These are phyloP conservation scores for Talaromyces sp. DNA, from an alignment of 2,329 filamentous ascomycete genomes.

Conservation along the genomic window DNA sequence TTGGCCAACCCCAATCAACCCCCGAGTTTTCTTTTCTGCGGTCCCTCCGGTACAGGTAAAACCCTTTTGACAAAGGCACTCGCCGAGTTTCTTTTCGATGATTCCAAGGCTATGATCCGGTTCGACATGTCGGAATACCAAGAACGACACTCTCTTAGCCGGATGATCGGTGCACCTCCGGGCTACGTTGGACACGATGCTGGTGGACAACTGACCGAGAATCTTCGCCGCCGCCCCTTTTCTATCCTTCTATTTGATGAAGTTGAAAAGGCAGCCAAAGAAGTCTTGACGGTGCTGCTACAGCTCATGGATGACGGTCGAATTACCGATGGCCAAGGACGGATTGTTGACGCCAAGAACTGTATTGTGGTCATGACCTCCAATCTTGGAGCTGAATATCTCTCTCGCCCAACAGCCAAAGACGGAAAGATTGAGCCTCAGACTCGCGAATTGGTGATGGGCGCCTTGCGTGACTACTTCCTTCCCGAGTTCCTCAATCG, in stretches of 20 bases:
- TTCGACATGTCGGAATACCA: slow-evolving; percentile 99
- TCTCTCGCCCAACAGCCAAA: slow-evolving; percentile 70
- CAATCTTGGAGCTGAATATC: slow-evolving; percentile 90
- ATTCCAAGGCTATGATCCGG: slow-evolving; percentile 93
- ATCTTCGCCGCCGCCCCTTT: slow-evolving; percentile 88
- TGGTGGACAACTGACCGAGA: slow-evolving; percentile 92
- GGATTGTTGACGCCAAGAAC: slow-evolving; percentile 91
- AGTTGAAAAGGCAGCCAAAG: slow-evolving; percentile 97
- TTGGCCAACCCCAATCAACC: slow-evolving; percentile 94
- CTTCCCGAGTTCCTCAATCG: slow-evolving; percentile 97
- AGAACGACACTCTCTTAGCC: slow-evolving; percentile 87
- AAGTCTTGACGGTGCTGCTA: slow-evolving; percentile 92
- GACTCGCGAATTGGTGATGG: slow-evolving; percentile 86
- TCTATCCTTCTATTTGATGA: slow-evolving; percentile 97
- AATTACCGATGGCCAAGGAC: slow-evolving; percentile 95
- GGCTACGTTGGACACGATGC: slow-evolving; percentile 96
- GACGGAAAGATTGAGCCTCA: slow-evolving; percentile 82
- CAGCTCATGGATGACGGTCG: slow-evolving; percentile 99
- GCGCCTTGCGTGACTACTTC: slow-evolving; percentile 89
- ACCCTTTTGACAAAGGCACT: slow-evolving; percentile 94
- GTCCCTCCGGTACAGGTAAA: slow-evolving; percentile 96
- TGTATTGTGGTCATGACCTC: slow-evolving; percentile 99
- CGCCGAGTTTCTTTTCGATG: slow-evolving; percentile 96
- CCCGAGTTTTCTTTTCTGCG: slow-evolving; percentile 97
- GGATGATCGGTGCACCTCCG: slow-evolving; percentile 96